phyloP scores from a whole-genome alignment of 768 basidiomycete species.

The Heimioporus sp. region DNA sequence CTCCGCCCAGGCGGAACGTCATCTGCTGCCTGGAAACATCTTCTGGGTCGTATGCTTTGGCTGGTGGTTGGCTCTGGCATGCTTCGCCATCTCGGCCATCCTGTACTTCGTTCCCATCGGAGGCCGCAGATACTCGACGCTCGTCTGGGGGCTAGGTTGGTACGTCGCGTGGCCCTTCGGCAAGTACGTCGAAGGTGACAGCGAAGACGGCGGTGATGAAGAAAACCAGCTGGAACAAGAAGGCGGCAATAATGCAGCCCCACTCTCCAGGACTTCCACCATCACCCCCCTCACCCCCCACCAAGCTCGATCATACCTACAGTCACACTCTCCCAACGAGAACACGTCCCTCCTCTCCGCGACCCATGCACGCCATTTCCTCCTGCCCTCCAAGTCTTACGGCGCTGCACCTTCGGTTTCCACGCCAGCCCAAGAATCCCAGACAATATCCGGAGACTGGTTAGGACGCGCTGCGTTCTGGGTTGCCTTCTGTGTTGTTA shows the following conservation, averaged over 20 bases:
- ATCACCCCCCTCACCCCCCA: conserved; percentile 39
- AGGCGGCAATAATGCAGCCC: conserved; percentile 17
- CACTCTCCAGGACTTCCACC: conserved; percentile 44
- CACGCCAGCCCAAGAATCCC: conserved; percentile 17
- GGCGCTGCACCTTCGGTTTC: conserved; percentile 50
- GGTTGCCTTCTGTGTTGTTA: conserved; percentile 68
- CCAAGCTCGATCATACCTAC: conserved; percentile 11
- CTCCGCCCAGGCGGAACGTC: conserved; percentile 89
- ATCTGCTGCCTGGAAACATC: conserved; percentile 90
- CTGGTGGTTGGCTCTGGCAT: conserved; percentile 85
- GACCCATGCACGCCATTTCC: conserved; percentile 29
- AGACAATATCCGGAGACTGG: conserved; percentile 39
- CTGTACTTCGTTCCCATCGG: conserved; percentile 78
- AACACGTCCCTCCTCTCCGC: conserved; percentile 43
- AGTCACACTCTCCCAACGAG: conserved; percentile 37
- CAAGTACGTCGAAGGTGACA: conserved; percentile 92
- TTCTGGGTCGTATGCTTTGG: conserved; percentile 91
- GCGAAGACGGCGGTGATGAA: conserved; percentile 41
- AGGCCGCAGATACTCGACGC: conserved; percentile 77
- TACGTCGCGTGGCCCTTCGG: conserved; percentile 98
- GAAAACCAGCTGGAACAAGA: conserved; percentile 31
- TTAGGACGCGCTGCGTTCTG: conserved; percentile 82
- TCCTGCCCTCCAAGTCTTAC: conserved; percentile 60
- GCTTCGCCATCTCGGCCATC: conserved; percentile 62
- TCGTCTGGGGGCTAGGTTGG: conserved; percentile 92